Percentiles rank a stretch among this genome's conserved stretches.
These are phyloP conservation scores for Quercus dentata DNA, from an alignment of 306 rosid genomes.

Conservation along the genomic window DNA sequence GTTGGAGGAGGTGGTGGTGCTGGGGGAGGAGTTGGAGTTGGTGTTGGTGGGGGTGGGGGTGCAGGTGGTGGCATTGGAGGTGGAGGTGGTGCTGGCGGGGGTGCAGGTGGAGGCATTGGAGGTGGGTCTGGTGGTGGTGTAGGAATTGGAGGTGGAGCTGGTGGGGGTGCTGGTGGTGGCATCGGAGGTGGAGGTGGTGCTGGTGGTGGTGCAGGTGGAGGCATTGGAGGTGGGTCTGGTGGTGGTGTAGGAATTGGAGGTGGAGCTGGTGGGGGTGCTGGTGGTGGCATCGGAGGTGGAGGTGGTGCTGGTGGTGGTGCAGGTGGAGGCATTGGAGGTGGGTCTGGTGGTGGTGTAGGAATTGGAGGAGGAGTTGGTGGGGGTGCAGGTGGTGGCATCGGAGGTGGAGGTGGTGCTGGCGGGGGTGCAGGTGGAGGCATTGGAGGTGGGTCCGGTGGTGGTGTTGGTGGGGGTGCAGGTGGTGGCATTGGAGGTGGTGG, in stretches of 20 bases:
- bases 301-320: constrained; percentile 16
- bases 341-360: not conserved
- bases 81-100: not conserved
- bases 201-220: constrained; percentile 2
- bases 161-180: not conserved
- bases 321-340: not conserved
- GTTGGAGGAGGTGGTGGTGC: not conserved
- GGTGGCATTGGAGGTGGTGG: constrained; percentile 5
- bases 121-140: not conserved
- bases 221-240: not conserved
- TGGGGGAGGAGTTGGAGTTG: not conserved
- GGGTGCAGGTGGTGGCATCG: constrained; percentile 11
- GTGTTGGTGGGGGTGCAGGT: not conserved
- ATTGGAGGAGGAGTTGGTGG: not conserved
- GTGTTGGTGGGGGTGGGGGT: not conserved
- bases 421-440: constrained; percentile 28
- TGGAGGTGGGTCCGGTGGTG: too few species aligned
- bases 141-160: not conserved
- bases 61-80: not conserved
- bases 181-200: not conserved
- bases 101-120: not conserved
- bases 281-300: constrained; percentile 16
- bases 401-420: not conserved
- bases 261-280: not conserved
- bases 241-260: constrained; percentile 1